Percentiles rank a stretch among this genome's conserved stretches.
Evolutionary conservation across 768 basidiomycete genomes (phyloP).

Genomic region (Thelephora aurantiotincta): DNA sequence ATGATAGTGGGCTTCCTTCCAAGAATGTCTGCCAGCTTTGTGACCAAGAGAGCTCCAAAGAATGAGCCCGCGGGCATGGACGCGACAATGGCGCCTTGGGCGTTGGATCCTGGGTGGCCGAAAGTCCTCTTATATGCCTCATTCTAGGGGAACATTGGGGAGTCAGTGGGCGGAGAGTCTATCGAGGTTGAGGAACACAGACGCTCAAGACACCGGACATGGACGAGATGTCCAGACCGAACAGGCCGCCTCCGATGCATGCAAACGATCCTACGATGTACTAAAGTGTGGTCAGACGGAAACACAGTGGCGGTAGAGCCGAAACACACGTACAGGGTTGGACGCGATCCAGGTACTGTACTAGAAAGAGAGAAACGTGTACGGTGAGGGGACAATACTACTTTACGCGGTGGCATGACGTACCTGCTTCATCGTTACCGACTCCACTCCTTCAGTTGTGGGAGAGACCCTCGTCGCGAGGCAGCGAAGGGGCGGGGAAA

Average conservation of each 20-base stretch:
- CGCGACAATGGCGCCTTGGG: slow-evolving; percentile 65
- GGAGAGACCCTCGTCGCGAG: too few species aligned
- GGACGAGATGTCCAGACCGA: slow-evolving; percentile 72
- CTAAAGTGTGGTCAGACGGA: slow-evolving; percentile 20
- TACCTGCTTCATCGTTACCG: too few species aligned
- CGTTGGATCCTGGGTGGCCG: slow-evolving; percentile 30
- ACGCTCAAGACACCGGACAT: slow-evolving; percentile 66
- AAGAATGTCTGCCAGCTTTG: slow-evolving; percentile 45
- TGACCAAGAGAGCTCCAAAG: slow-evolving; percentile 48
- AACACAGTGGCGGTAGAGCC: background rate
- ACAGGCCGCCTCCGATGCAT: slow-evolving; percentile 69
- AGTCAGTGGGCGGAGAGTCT: background rate
- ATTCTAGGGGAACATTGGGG: slow-evolving; percentile 12
- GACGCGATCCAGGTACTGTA: slow-evolving; percentile 41
- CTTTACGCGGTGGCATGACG: too few species aligned
- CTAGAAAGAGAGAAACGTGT: slow-evolving; percentile 18
- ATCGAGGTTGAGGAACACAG: slow-evolving; percentile 7
- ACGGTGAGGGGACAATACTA: too few species aligned
- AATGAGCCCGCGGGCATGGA: slow-evolving; percentile 69
- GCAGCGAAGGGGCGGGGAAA: too few species aligned
- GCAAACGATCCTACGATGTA: slow-evolving; percentile 71
- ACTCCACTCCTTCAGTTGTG: too few species aligned
- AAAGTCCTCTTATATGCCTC: slow-evolving; percentile 19
- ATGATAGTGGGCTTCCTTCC: slow-evolving; percentile 59
- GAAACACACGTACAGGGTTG: slow-evolving; percentile 32